Evolutionary conservation across 148 eudicot species (phyloP).

Genomic region (Persicaria maculosa): DNA sequence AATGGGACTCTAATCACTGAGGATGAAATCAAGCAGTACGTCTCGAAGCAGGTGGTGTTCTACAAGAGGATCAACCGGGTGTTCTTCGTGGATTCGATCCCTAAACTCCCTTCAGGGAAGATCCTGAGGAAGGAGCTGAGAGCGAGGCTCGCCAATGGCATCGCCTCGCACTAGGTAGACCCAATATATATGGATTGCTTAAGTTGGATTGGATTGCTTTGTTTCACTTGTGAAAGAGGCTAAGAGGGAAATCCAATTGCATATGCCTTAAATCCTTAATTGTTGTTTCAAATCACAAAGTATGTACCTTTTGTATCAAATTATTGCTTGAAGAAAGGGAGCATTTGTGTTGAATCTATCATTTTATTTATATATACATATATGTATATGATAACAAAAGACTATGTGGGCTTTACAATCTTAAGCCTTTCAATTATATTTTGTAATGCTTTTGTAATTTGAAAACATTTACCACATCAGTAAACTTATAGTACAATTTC

Average conservation of each 20-base stretch:
- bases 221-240: background rate
- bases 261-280: background rate
- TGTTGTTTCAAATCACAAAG: background rate
- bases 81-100: conserved; percentile 72
- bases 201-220: background rate
- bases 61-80: conserved; percentile 68
- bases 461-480: background rate
- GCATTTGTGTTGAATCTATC: conserved; percentile 1
- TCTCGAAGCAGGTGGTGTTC: conserved; percentile 80
- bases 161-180: conserved; percentile 11
- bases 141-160: conserved; percentile 63
- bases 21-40: conserved; percentile 64
- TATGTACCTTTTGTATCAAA: too few species aligned
- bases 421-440: background rate
- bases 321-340: background rate
- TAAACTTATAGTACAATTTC: background rate
- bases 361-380: background rate
- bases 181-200: background rate
- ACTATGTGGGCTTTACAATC: background rate
- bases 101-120: conserved; percentile 86
- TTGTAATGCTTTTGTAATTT: background rate
- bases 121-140: conserved; percentile 88
- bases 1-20: conserved; percentile 59
- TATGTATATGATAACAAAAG: background rate
- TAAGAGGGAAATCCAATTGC: background rate